Percentiles rank a stretch among this genome's conserved stretches.
Conservation (phyloP, 768 basidiomycete genomes). For the Boletellus emodensis region DNA sequence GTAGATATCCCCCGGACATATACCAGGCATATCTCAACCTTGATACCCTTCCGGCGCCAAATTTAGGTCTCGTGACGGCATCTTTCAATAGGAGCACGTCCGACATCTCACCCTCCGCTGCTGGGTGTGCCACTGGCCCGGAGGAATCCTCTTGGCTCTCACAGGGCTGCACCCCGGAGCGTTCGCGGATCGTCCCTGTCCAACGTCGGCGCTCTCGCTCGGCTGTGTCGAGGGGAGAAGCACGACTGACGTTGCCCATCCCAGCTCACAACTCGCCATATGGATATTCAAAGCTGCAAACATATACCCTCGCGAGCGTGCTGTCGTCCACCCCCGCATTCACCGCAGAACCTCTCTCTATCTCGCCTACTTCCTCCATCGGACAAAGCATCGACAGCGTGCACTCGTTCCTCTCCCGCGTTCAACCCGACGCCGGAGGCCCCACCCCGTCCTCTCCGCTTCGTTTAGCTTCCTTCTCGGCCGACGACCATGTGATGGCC, state of each 20-base stretch:
- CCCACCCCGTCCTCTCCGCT: conserved; percentile 28
- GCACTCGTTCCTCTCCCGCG: conserved; percentile 20
- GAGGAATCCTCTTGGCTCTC: conserved; percentile 12
- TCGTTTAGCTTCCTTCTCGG: conserved; percentile 22
- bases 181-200: conserved; percentile 17
- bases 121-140: conserved; percentile 3
- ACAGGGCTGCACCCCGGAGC: conserved; percentile 6
- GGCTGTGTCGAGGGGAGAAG: conserved; percentile 32
- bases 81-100: conserved; percentile 22
- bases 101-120: conserved; percentile 13
- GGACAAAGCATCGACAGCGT: conserved; percentile 27
- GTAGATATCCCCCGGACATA: conserved; percentile 32
- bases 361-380: conserved; percentile 26
- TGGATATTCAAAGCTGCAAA: conserved; percentile 28
- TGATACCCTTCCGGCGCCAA: conserved; percentile 9
- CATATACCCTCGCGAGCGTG: conserved; percentile 21
- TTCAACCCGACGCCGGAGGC: conserved; percentile 15
- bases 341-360: conserved; percentile 24
- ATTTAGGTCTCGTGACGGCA: conserved; percentile 14
- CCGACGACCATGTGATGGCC: conserved; percentile 18
- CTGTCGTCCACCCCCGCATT: conserved; percentile 27
- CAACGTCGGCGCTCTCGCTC: conserved; percentile 34
- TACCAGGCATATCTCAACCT: conserved; percentile 24
- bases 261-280: conserved; percentile 30
- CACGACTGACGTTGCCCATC: conserved; percentile 20